A percentile compares a stretch with the other conserved stretches of the same genome.
Conservation (phyloP, 2,329 filamentous ascomycete species). For the Aspergillus candidus region DNA sequence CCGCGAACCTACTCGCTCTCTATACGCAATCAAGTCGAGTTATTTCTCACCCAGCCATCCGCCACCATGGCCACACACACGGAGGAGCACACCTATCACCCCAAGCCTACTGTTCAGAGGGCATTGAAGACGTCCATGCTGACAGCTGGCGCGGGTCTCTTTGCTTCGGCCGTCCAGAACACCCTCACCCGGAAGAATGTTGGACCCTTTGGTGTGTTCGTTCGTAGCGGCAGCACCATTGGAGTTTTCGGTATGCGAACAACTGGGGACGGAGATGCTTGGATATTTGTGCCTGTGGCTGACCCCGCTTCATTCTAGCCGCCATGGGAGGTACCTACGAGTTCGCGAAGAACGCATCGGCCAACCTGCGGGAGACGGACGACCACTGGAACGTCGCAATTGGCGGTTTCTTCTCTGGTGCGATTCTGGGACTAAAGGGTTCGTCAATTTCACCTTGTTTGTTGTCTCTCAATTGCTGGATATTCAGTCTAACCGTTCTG, state of each 20-base stretch:
- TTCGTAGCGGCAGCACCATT: constrained; percentile 69
- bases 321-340: constrained; percentile 68
- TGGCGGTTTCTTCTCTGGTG: constrained; percentile 70
- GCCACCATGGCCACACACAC: constrained; percentile 45
- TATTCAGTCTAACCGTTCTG: constrained; percentile 11
- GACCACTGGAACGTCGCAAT: constrained; percentile 69
- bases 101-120: constrained; percentile 66
- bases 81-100: constrained; percentile 55
- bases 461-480: background rate
- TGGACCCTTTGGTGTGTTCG: constrained; percentile 73
- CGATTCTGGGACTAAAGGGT: constrained; percentile 68
- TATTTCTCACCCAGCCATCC: constrained; percentile 13
- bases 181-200: constrained; percentile 77
- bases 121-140: constrained; percentile 60
- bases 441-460: constrained; percentile 22
- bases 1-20: constrained; percentile 19
- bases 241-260: constrained; percentile 55
- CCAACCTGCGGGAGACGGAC: constrained; percentile 80
- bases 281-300: constrained; percentile 1
- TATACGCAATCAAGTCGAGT: constrained; percentile 18
- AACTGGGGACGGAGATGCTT: background rate
- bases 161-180: constrained; percentile 76
- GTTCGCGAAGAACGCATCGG: constrained; percentile 68
- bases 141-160: constrained; percentile 61
- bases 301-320: constrained; percentile 43